A percentile compares a stretch with the other conserved stretches of the same genome.
These are phyloP conservation scores for Ascochyta pisi DNA, from an alignment of 2,329 filamentous ascomycete genomes.

Conservation along the genomic window DNA sequence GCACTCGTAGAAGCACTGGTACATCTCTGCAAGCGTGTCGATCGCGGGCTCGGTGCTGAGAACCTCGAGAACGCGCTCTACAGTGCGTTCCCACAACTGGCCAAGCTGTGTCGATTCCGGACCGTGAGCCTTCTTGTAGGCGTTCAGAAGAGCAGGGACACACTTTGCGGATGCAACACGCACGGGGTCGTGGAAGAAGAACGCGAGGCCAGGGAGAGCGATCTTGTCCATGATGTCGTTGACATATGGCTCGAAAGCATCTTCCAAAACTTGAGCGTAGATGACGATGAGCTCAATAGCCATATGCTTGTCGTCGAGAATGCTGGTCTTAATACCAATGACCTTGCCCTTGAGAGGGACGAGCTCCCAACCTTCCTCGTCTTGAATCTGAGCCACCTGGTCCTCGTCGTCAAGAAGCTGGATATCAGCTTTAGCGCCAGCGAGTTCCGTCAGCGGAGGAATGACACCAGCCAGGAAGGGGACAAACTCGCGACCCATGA, in stretches of 20 bases:
- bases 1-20: conserved; percentile 99
- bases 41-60: conserved; percentile 93
- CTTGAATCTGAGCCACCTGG: conserved; percentile 87
- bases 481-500: conserved; percentile 87
- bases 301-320: conserved; percentile 98
- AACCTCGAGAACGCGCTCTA: conserved; percentile 91
- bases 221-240: conserved; percentile 96
- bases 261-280: conserved; percentile 95
- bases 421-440: conserved; percentile 94
- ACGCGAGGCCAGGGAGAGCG: conserved; percentile 88
- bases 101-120: conserved; percentile 77
- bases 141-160: conserved; percentile 89
- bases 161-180: conserved; percentile 93
- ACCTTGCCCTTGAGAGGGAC: conserved; percentile 97
- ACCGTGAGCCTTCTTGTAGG: conserved; percentile 92
- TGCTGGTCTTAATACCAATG: conserved; percentile 96
- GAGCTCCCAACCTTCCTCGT: conserved; percentile 97
- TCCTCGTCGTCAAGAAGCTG: conserved; percentile 95
- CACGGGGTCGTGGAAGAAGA: conserved; percentile 99
- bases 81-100: conserved; percentile 83
- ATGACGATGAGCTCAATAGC: conserved; percentile 98
- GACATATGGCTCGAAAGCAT: conserved; percentile 89
- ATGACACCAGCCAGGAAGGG: conserved; percentile 93
- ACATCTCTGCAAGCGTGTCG: conserved; percentile 97
- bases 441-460: conserved; percentile 88